A percentile compares a stretch with the other conserved stretches of the same genome.
Evolutionary conservation across 2,329 filamentous ascomycete species (phyloP).

Genomic region (Penicillium sp.): DNA sequence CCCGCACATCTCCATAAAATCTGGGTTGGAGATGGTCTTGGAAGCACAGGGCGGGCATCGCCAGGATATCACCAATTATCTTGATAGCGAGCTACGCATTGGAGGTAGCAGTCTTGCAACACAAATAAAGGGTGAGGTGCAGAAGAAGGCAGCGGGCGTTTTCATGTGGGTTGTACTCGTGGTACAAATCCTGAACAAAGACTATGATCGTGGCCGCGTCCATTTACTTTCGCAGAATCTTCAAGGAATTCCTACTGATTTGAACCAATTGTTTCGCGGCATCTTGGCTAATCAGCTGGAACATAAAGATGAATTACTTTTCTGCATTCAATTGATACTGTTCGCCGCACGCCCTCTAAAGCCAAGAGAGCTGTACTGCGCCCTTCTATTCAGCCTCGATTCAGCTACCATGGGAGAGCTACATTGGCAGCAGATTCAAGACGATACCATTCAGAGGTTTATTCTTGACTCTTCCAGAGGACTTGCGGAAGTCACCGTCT

Average conservation of each 20-base stretch:
- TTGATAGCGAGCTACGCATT: constrained; percentile 19
- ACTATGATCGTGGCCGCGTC: constrained; percentile 34
- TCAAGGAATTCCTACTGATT: constrained; percentile 43
- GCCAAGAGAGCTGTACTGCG: constrained; percentile 41
- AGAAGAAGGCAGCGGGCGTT: constrained; percentile 46
- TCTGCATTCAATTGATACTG: constrained; percentile 60
- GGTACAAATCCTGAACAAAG: constrained; percentile 52
- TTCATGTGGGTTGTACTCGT: constrained; percentile 57
- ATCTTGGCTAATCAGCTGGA: constrained; percentile 55
- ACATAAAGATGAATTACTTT: constrained; percentile 46
- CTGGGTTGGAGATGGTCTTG: constrained; percentile 39
- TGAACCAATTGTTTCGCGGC: constrained; percentile 57
- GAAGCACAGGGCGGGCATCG: constrained; percentile 47
- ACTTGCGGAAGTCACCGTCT: constrained; percentile 35
- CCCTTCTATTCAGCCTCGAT: constrained; percentile 23
- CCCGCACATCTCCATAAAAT: constrained; percentile 43
- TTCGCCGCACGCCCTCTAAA: constrained; percentile 44
- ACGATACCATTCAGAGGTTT: constrained; percentile 16
- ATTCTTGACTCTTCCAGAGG: constrained; percentile 37
- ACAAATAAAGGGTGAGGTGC: constrained; percentile 38
- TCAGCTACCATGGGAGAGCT: not conserved
- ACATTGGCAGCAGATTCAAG: constrained; percentile 7
- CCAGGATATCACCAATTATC: constrained; percentile 33
- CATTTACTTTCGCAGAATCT: constrained; percentile 40
- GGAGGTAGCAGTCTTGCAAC: constrained; percentile 28